phyloP scores from a whole-genome alignment of 176 grass and related monocot genomes.

The Eragrostis curvula region DNA sequence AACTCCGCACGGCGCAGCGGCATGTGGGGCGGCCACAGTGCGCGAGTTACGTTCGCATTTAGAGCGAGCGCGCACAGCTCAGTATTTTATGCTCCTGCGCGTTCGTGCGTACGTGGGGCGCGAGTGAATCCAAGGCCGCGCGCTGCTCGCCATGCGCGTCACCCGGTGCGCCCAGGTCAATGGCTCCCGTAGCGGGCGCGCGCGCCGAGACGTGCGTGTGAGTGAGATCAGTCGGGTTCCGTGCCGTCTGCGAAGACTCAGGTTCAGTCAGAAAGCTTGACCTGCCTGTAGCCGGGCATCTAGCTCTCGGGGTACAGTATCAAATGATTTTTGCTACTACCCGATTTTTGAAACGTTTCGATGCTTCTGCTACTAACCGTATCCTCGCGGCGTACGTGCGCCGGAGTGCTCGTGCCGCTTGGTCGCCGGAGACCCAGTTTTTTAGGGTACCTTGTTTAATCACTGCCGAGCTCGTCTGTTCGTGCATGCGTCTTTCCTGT shows the following conservation, averaged over 20 bases:
- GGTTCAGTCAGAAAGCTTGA: not conserved
- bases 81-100: constrained; percentile 50
- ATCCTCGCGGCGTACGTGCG: constrained; percentile 19
- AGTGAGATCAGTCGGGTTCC: constrained; percentile 10
- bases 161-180: constrained; percentile 38
- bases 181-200: not conserved
- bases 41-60: constrained; percentile 29
- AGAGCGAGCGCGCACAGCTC: constrained; percentile 22
- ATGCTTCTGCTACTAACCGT: constrained; percentile 25
- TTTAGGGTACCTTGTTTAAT: constrained; percentile 29
- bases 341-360: constrained; percentile 22
- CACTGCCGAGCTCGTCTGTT: not conserved
- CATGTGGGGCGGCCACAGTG: constrained; percentile 45
- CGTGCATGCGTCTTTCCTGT: not conserved
- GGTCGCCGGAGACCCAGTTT: constrained; percentile 46
- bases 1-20: constrained; percentile 36
- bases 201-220: constrained; percentile 8
- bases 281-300: not conserved
- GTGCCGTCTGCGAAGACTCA: constrained; percentile 22
- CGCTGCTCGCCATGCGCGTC: not conserved
- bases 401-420: not conserved
- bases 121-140: not conserved
- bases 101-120: not conserved
- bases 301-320: not conserved
- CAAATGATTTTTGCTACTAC: not conserved